A percentile compares a stretch with the other conserved stretches of the same genome.
Conservation (phyloP, 192 early-diverging fungal species). For the Umbelopsis sp. region DNA sequence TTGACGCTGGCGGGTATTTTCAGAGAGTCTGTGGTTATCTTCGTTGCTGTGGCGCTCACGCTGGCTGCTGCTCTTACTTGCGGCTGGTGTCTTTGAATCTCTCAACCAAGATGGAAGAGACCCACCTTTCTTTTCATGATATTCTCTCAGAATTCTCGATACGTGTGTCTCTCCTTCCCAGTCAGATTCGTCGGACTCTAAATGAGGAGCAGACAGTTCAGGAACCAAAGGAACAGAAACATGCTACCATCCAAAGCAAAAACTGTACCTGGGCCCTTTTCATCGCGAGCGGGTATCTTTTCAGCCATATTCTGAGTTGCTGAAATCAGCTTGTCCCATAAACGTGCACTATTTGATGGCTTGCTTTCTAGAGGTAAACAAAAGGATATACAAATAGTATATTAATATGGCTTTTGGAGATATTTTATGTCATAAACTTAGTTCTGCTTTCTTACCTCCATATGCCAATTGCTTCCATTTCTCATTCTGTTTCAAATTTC, state of each 20-base stretch:
- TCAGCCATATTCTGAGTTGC: slow-evolving; percentile 32
- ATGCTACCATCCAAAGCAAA: not conserved
- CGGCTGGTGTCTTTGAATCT: slow-evolving; percentile 1
- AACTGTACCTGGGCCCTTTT: slow-evolving; percentile 33
- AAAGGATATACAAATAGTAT: not conserved
- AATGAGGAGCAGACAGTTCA: not conserved
- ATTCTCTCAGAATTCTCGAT: slow-evolving; percentile 50
- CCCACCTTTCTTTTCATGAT: slow-evolving; percentile 50
- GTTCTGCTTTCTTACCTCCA: not conserved
- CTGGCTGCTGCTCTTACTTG: not conserved
- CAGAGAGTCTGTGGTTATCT: not conserved
- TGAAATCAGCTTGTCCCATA: slow-evolving; percentile 35
- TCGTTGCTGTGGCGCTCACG: not conserved
- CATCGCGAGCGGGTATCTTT: slow-evolving; percentile 16
- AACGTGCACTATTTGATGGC: slow-evolving; percentile 1
- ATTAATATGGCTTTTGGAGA: not conserved
- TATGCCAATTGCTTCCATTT: slow-evolving; percentile 33
- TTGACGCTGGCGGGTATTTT: slow-evolving; percentile 4
- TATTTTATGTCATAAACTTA: not conserved
- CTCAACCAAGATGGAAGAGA: slow-evolving; percentile 31
- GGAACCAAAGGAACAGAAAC: not conserved
- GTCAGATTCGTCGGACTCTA: slow-evolving; percentile 61
- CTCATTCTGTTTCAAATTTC: slow-evolving; percentile 27
- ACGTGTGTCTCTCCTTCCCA: slow-evolving; percentile 60
- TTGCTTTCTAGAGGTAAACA: slow-evolving; percentile 20